Percentiles rank a stretch among this genome's conserved stretches.
Evolutionary conservation across 1,284 basidiomycete genomes (phyloP).

Genomic region (Rhodotorula sp.): DNA sequence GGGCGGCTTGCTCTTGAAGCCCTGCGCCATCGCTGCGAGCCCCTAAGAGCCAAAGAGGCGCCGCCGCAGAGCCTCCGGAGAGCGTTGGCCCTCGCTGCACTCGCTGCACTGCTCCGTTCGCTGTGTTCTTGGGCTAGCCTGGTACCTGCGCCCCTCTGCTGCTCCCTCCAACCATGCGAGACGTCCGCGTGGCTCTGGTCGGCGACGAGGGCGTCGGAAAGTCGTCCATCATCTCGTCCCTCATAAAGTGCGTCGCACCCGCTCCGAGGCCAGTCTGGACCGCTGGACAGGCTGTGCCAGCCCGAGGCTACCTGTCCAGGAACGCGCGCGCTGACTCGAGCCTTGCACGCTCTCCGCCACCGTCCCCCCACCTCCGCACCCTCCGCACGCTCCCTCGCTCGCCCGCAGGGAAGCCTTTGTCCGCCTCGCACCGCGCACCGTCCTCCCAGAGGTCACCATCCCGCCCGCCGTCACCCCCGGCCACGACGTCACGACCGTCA

Average conservation of each 20-base stretch:
- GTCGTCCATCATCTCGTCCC: slow-evolving; percentile 88
- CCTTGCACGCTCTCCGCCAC: not conserved
- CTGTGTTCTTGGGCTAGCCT: not conserved
- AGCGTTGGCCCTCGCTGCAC: not conserved
- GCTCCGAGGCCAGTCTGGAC: not conserved
- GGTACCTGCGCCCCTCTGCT: not conserved
- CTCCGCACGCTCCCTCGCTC: slow-evolving; percentile 45
- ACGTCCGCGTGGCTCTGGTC: slow-evolving; percentile 88
- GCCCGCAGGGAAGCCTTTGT: slow-evolving; percentile 41
- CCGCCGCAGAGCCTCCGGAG: not conserved
- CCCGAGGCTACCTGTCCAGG: too few species aligned
- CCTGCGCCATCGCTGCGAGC: slow-evolving; percentile 24
- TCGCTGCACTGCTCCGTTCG: not conserved
- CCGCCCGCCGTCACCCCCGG: slow-evolving; percentile 90
- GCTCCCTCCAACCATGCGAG: slow-evolving; percentile 52
- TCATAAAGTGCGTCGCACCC: slow-evolving; percentile 56
- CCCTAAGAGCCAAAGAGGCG: not conserved
- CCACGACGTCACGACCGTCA: slow-evolving; percentile 89
- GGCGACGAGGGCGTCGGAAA: slow-evolving; percentile 95
- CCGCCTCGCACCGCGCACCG: slow-evolving; percentile 64
- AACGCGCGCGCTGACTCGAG: not conserved
- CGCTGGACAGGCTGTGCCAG: not conserved
- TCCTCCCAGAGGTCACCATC: slow-evolving; percentile 92
- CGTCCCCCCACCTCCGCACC: not conserved
- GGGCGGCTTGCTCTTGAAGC: slow-evolving; percentile 31